Evolutionary conservation across 345 rosid genomes (phyloP), one percentile per base, ranked within the genome.

Genomic region (Eucalyptus pauciflora): DNA sequence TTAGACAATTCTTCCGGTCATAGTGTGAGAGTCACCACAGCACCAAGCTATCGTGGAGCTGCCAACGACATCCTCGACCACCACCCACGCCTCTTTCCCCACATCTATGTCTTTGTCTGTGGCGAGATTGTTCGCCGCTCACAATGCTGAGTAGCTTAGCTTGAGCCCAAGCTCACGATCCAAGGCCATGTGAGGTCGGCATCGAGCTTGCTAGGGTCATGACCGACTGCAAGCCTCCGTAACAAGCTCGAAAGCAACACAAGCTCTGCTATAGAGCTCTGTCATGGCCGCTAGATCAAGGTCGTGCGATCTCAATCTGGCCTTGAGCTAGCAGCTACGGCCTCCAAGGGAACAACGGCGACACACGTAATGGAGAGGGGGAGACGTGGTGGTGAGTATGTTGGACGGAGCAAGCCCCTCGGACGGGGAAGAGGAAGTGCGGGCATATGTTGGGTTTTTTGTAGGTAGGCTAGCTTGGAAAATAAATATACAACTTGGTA

Each of bases 21-120:
- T 2, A 0, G 0, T 27, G 31, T 27, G 16, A 60, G 67, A 60
- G 31, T 1, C 31, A 60, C 31, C 31, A 60, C n/a, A n/a, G n/a
- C n/a, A n/a, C n/a, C n/a, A n/a, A n/a, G n/a, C n/a, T n/a, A n/a
- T n/a, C n/a, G n/a, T n/a, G 7, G 15, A 9, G 31, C 15, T 12
- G 15, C n/a, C n/a, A 27, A 60, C 1, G 67, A 60, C n/a, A 60
- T 29, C 31, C 67, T 27, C 14, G 3, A 27, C 31, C 31, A 12
- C 31, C 31, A 27, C 31, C 2, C 0, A 0, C 67, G 0, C 31
- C 31, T 27, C 67, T 60, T 60, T 60, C 4, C 31, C 67, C 67
- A 60, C 67, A 11, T 60, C 67, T 25, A 25, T 15, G n/a, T 60
- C 67, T 60, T 11, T 60, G 67, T 27, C 15, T 25, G 0, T 27